These are phyloP conservation scores for Xylaria hypoxylon DNA, from an alignment of 2,329 filamentous ascomycete species.

Conservation along the genomic window DNA sequence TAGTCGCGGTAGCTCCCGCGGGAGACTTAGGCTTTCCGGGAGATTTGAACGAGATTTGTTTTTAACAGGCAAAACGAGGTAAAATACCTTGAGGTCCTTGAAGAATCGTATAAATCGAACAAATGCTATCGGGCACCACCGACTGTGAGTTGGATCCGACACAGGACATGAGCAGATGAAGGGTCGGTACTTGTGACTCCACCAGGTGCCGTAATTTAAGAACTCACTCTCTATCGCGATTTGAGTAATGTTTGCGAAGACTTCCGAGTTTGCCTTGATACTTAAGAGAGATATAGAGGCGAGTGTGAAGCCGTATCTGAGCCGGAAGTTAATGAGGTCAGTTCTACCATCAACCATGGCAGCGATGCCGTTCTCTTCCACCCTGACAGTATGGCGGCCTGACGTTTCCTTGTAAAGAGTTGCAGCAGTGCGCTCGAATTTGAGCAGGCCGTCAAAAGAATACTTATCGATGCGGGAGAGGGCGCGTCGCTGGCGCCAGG, in stretches of 20 bases:
- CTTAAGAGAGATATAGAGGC: background rate
- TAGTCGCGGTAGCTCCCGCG: background rate
- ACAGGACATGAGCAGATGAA: background rate
- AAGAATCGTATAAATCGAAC: constrained; percentile 46
- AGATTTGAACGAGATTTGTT: no score
- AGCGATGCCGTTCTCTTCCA: constrained; percentile 13
- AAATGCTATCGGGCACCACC: no score
- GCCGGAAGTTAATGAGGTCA: constrained; percentile 38
- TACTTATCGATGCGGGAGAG: constrained; percentile 10
- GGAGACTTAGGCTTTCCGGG: no score
- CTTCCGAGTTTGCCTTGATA: rapidly evolving
- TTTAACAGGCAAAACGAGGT: constrained; percentile 45
- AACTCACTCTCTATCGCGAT: constrained; percentile 31
- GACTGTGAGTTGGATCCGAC: background rate
- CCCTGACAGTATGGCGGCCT: background rate
- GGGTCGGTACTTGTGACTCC: background rate
- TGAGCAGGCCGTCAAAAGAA: background rate
- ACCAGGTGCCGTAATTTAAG: background rate
- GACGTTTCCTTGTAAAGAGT: background rate
- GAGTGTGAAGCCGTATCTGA: background rate
- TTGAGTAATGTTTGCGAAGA: constrained; percentile 32
- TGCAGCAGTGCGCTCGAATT: background rate
- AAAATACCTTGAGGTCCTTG: constrained; percentile 46
- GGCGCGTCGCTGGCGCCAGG: constrained; percentile 36
- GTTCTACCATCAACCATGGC: constrained; percentile 7